Percentiles rank a stretch among this genome's conserved stretches.
Evolutionary conservation across 2,329 filamentous ascomycete genomes (phyloP).

Genomic region (Xylaria sp.): DNA sequence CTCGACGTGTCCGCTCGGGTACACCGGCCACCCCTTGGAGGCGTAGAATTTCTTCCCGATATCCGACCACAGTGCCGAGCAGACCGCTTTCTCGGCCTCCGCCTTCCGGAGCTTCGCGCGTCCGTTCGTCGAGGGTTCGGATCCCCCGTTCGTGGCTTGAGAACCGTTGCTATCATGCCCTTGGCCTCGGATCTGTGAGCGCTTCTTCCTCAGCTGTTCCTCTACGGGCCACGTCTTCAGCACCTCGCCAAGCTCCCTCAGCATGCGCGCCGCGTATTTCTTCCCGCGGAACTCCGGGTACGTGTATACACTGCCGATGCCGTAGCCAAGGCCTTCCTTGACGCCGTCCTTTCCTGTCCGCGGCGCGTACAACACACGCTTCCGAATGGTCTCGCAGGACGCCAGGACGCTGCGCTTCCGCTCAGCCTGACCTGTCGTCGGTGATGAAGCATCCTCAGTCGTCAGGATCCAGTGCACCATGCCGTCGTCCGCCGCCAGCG

Average conservation of each 20-base stretch:
- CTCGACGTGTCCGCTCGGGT: slow-evolving; percentile 76
- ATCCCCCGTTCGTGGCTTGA: background rate
- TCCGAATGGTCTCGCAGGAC: slow-evolving; percentile 72
- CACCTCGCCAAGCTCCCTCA: slow-evolving; percentile 67
- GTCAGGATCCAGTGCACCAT: slow-evolving; percentile 74
- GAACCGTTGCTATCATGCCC: background rate
- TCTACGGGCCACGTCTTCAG: slow-evolving; percentile 54
- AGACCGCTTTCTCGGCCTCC: slow-evolving; percentile 55
- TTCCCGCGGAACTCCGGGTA: slow-evolving; percentile 71
- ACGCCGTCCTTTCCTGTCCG: slow-evolving; percentile 45
- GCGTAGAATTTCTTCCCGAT: slow-evolving; percentile 87
- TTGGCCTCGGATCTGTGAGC: background rate
- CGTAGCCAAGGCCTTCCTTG: slow-evolving; percentile 72
- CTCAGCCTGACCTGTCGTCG: background rate
- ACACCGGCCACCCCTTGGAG: slow-evolving; percentile 78
- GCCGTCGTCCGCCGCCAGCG: slow-evolving; percentile 67
- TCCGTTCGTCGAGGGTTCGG: slow-evolving; percentile 16
- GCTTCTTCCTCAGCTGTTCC: slow-evolving; percentile 18
- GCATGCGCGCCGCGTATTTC: slow-evolving; percentile 83
- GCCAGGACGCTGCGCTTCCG: slow-evolving; percentile 64
- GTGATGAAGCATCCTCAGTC: background rate
- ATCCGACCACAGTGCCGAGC: slow-evolving; percentile 86
- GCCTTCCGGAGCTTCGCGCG: background rate
- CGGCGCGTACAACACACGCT: slow-evolving; percentile 60
- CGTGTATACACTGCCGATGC: slow-evolving; percentile 83